A percentile compares a stretch with the other conserved stretches of the same genome.
phyloP scores from a whole-genome alignment of 169 alveolate species.

The Cryptosporidium viatorum region DNA sequence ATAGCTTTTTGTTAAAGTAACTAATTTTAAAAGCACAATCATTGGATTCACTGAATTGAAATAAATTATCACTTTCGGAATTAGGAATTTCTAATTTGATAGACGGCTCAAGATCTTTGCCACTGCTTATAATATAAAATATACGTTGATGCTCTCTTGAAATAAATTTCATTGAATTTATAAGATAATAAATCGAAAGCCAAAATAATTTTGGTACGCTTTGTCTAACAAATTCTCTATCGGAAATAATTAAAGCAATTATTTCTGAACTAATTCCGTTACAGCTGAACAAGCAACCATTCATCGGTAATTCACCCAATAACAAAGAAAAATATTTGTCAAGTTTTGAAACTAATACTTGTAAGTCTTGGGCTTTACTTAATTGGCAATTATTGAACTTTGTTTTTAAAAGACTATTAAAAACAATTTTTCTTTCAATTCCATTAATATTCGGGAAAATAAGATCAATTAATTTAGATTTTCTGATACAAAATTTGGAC shows the following conservation, averaged over 20 bases:
- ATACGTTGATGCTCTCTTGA: conserved; percentile 31
- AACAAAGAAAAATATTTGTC: conserved; percentile 13
- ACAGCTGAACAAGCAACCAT: not conserved
- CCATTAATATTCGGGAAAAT: conserved; percentile 1
- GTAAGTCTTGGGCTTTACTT: not conserved
- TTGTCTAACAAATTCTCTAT: conserved; percentile 4
- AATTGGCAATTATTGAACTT: not conserved
- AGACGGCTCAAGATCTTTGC: conserved; percentile 27
- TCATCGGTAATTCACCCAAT: not conserved
- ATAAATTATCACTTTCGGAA: not conserved
- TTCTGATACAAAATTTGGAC: conserved; percentile 1
- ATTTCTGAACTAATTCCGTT: not conserved
- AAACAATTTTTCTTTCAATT: conserved; percentile 8
- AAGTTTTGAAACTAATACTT: not conserved
- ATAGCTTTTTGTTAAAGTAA: not conserved
- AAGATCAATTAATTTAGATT: conserved; percentile 4
- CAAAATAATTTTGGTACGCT: conserved; percentile 45
- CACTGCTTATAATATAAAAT: conserved; percentile 21
- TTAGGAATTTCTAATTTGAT: not conserved
- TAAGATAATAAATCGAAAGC: conserved; percentile 18
- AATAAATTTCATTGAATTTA: conserved; percentile 35
- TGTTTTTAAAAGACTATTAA: not conserved
- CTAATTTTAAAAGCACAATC: not conserved
- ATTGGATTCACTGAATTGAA: not conserved
- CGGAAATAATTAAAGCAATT: not conserved